Evolutionary conservation across 2,329 filamentous ascomycete genomes (phyloP), one percentile per base, ranked within the genome.

Genomic region (Xylaria digitata): DNA sequence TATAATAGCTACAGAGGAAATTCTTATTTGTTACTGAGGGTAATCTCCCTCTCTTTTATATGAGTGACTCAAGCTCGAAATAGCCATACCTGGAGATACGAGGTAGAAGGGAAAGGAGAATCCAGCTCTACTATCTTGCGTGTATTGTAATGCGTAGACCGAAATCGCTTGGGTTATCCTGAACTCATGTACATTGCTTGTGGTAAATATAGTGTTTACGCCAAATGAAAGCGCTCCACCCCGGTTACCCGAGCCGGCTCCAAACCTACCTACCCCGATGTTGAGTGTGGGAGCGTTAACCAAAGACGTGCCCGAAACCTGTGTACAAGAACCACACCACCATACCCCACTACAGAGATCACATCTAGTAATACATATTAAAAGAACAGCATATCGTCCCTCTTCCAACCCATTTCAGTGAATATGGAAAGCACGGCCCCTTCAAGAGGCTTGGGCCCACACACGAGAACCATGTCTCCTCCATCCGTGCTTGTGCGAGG

Each of bases 381-480:
- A 75, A 96, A 96, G 79, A 95, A 93, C 71, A 94, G 76, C 71
- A 96, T 74, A 76, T 94, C 88, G 15, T 89, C 86, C 68, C 93
- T 89, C 8, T 78, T 82, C 92, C 92, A 96, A 0, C 92, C 92
- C 77, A 90, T 81, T 13, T 82, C 84, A 15, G 66, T 66, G 30
- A 86, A 78, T 30, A 86, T 85, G 48, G 63, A 65, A 53, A 66
- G 68, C 3, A 87, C 88, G 64, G 84, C 87, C 74, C 88, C 89
- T 80, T 96, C 93, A 82, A 97, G 82, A 2, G 89, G 80, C 71
- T 85, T 87, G 0, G 94, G 94, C 1, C 94, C 94, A 80, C 94
- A 97, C 17, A 97, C 84, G 65, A 97, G 79, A 15, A 93, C 88
- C 82, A 97, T 77, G 13, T 86, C 84, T 67, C 86, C 84, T 0